Conservation (phyloP, 192 early-diverging fungal genomes). For the Backusella sp. region DNA sequence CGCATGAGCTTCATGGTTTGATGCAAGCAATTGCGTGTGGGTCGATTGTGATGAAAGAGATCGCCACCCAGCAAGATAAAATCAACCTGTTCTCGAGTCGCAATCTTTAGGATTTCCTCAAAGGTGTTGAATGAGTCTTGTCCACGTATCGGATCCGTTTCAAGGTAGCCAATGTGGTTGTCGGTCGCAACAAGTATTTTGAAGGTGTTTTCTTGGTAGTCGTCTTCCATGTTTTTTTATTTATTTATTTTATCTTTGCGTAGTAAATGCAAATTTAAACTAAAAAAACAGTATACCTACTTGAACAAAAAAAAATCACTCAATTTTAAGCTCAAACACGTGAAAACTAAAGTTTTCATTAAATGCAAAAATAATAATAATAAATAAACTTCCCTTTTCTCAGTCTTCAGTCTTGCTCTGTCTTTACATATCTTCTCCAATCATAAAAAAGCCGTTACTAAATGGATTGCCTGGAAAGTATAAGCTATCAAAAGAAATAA, state of each 20-base stretch:
- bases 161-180: slow-evolving; percentile 91
- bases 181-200: slow-evolving; percentile 87
- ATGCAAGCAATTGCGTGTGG: slow-evolving; percentile 75
- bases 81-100: slow-evolving; percentile 71
- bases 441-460: no score
- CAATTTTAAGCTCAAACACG: no score
- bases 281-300: no score
- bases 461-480: no score
- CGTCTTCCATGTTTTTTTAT: not conserved
- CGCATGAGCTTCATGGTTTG: slow-evolving; percentile 69
- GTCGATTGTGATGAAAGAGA: slow-evolving; percentile 95
- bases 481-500: no score
- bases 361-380: no score
- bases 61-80: slow-evolving; percentile 93
- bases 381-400: no score
- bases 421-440: no score
- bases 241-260: not conserved
- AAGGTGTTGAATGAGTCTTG: slow-evolving; percentile 86
- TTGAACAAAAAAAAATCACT: no score
- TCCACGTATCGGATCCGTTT: slow-evolving; percentile 83
- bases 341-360: no score
- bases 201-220: slow-evolving; percentile 33
- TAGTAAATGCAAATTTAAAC: not conserved
- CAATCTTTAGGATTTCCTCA: slow-evolving; percentile 85
- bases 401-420: no score